These are phyloP conservation scores for Gardenia jasminoides DNA, from an alignment of 257 asterid species.

Conservation along the genomic window DNA sequence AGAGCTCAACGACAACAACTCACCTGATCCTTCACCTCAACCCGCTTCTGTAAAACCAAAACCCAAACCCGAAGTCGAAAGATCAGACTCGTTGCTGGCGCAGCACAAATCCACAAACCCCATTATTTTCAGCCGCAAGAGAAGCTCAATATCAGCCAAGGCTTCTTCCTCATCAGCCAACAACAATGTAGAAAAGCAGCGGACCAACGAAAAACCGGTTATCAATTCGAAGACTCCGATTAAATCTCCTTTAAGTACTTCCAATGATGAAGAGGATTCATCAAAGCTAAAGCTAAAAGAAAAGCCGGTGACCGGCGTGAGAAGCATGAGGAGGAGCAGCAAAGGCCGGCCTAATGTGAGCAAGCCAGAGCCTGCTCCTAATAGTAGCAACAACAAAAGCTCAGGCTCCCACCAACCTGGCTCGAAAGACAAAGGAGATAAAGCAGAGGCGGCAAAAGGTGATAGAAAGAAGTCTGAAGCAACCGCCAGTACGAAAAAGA, in stretches of 20 bases:
- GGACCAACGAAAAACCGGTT: constrained; percentile 19
- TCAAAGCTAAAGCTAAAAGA: constrained; percentile 29
- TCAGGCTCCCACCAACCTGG: constrained; percentile 19
- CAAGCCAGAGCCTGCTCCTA: constrained; percentile 23
- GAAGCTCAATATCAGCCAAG: constrained; percentile 43
- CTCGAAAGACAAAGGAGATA: constrained; percentile 18
- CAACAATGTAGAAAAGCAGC: constrained; percentile 21
- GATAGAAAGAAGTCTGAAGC: constrained; percentile 30
- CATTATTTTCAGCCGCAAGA: constrained; percentile 37
- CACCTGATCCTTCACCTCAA: constrained; percentile 1
- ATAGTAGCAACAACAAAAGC: constrained; percentile 15
- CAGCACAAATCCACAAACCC: constrained; percentile 33
- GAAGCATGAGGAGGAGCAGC: constrained; percentile 37
- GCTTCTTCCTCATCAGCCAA: constrained; percentile 20
- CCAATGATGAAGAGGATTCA: constrained; percentile 33
- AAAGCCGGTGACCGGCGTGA: constrained; percentile 39
- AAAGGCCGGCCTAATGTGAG: constrained; percentile 18
- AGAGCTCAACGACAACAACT: constrained; percentile 20
- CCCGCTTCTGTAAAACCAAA: constrained; percentile 1
- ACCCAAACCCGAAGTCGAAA: constrained; percentile 23
- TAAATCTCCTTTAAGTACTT: constrained; percentile 25
- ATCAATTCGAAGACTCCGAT: constrained; percentile 14
- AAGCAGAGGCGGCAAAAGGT: constrained; percentile 15
- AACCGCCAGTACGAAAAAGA: constrained; percentile 14
- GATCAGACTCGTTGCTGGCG: constrained; percentile 30